Conservation (phyloP, 768 basidiomycete genomes). For the Leccinellum luteum region DNA sequence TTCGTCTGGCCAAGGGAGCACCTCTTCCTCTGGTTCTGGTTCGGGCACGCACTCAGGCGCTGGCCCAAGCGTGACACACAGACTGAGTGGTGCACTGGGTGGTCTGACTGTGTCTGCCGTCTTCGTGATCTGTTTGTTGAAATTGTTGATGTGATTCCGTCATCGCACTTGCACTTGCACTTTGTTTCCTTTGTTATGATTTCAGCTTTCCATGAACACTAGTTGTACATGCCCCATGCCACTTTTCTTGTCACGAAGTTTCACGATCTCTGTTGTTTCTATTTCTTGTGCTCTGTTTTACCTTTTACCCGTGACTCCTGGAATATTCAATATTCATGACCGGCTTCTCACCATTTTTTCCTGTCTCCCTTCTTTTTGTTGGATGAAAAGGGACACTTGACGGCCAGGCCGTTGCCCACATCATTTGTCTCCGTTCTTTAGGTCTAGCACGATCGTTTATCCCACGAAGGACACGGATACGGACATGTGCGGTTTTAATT, state of each 20-base stretch:
- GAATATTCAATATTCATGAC: no score
- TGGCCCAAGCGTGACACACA: background rate
- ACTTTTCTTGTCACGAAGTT: no score
- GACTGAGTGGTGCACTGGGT: slow-evolving; percentile 4
- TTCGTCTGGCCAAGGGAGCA: background rate
- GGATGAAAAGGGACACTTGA: background rate
- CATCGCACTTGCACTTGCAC: background rate
- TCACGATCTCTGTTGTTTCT: no score
- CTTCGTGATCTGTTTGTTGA: slow-evolving; percentile 13
- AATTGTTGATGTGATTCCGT: slow-evolving; percentile 18
- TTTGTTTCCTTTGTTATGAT: background rate
- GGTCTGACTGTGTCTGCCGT: slow-evolving; percentile 14
- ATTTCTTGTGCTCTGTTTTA: no score
- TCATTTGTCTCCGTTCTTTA: background rate
- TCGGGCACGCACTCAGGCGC: background rate
- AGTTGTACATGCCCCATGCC: no score
- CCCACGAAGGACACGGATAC: background rate
- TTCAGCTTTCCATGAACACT: no score
- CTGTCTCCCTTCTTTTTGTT: background rate
- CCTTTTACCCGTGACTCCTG: no score
- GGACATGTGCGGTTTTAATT: background rate
- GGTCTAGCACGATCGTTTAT: background rate
- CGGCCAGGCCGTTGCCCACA: background rate
- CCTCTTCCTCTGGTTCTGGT: slow-evolving; percentile 1
- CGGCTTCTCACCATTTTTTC: no score